These are phyloP conservation scores for Botrytis galanthina DNA, from an alignment of 2,329 filamentous ascomycete species.

Conservation along the genomic window DNA sequence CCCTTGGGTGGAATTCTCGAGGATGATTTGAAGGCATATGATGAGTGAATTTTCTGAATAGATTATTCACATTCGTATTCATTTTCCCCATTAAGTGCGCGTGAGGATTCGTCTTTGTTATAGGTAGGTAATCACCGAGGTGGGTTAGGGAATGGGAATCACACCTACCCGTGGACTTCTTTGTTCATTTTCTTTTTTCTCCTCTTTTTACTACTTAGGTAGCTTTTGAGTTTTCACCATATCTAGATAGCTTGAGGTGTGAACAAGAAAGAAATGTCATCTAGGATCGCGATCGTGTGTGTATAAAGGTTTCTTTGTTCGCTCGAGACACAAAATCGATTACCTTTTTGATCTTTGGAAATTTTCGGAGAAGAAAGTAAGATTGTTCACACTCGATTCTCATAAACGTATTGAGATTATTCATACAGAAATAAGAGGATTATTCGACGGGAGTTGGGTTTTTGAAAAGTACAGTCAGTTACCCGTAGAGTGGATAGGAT, in stretches of 20 bases:
- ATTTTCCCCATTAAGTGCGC: too few species aligned
- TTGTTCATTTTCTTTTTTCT: not conserved
- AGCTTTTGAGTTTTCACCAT: too few species aligned
- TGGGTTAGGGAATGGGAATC: too few species aligned
- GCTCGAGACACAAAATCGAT: not conserved
- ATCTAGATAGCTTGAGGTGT: not conserved
- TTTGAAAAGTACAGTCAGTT: not conserved
- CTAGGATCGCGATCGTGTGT: not conserved
- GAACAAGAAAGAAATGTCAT: not conserved
- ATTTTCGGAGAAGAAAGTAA: too few species aligned
- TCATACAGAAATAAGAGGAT: not conserved
- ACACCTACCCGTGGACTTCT: fast-evolving
- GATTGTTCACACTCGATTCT: not conserved
- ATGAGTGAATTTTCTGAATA: not conserved
- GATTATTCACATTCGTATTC: too few species aligned
- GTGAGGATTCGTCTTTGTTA: not conserved
- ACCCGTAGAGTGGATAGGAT: not conserved
- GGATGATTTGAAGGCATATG: too few species aligned
- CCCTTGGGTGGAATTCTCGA: not conserved
- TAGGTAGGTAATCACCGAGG: too few species aligned
- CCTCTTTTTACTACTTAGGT: too few species aligned
- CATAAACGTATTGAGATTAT: not conserved
- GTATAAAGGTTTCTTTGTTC: not conserved
- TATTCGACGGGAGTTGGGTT: not conserved
- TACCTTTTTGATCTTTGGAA: too few species aligned